Evolutionary conservation across 257 asterid genomes (phyloP), one percentile per base, ranked within the genome.

Genomic region (Forsythia suspensa): DNA sequence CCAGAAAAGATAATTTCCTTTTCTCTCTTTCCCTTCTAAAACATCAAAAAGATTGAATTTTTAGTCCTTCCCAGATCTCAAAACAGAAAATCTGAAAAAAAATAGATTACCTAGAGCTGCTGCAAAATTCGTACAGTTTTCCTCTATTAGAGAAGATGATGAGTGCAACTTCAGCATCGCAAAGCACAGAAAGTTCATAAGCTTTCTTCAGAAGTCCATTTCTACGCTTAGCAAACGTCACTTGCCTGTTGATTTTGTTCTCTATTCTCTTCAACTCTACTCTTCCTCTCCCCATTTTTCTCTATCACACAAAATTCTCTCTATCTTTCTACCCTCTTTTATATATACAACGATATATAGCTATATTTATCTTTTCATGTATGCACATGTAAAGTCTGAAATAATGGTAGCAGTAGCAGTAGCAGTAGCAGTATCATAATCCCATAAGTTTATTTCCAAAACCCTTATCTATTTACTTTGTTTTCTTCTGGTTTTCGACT

Each of bases 301-400:
- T 46, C 66, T 57, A 1, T 57, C 65, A 16, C 5, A 41, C 44
- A 4, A 4, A 46, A 15, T 48, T 48, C n/a, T 48, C 15, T 48
- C 59, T 48, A 29, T 48, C 59, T 48, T 48, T 4, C 59, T 15
- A 48, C 76, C 76, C 76, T 73, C 51, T 63, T 87, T 63, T 81
- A 77, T 83, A 74, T 78, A 59, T 78, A 80, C 69, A 75, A 42
- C 67, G 36, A 77, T 71, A 69, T 29, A 29, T 29, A 29, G 34
- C 34, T 29, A 29, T 29, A 29, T 24, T 24, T 24, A 24, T 29
- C 57, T 41, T 72, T 70, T 66, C 79, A 80, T 76, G 65, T 77
- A 77, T 78, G 70, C 78, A 73, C 79, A 73, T 76, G 73, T 82
- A 80, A 79, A 79, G 86, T 83, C 85, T 81, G 79, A 38, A 10